Conservation (phyloP, 2,329 filamentous ascomycete species). For the Neonectria sp. region DNA sequence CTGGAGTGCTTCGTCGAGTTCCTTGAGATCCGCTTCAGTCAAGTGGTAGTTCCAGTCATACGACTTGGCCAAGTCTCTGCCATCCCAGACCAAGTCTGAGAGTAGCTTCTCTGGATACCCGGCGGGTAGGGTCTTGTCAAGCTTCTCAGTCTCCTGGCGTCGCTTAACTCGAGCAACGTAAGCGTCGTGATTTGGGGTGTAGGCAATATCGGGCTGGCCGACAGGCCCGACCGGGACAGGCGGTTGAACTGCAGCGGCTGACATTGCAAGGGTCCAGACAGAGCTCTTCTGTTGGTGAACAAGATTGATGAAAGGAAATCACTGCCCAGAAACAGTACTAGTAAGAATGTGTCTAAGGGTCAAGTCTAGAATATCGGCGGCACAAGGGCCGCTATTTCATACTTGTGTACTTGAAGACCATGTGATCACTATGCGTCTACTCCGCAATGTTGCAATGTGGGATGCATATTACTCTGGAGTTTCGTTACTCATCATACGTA, state of each 20-base stretch:
- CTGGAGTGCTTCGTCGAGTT: slow-evolving; percentile 61
- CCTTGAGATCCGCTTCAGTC: slow-evolving; percentile 61
- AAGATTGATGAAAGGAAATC: neutral
- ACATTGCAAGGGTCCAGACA: slow-evolving; percentile 9
- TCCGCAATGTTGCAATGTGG: slow-evolving; percentile 34
- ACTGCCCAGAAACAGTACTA: neutral
- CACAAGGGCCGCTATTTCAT: slow-evolving; percentile 1
- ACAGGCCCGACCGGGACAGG: slow-evolving; percentile 48
- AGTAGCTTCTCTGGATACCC: slow-evolving; percentile 66
- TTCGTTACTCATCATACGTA: slow-evolving; percentile 12
- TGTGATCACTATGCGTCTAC: slow-evolving; percentile 10
- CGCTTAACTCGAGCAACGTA: slow-evolving; percentile 66
- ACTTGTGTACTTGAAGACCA: slow-evolving; percentile 2
- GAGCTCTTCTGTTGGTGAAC: neutral
- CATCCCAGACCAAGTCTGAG: slow-evolving; percentile 72
- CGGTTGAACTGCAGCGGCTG: slow-evolving; percentile 25
- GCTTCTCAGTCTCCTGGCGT: slow-evolving; percentile 58
- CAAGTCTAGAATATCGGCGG: neutral
- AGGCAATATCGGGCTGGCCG: slow-evolving; percentile 72
- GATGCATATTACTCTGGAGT: slow-evolving; percentile 16
- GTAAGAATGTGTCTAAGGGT: neutral
- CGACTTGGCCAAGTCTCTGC: slow-evolving; percentile 59
- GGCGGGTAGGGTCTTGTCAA: slow-evolving; percentile 59
- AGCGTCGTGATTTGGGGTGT: slow-evolving; percentile 68
- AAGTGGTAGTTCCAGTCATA: slow-evolving; percentile 70